These are phyloP conservation scores for Flaveria robusta DNA, from an alignment of 129 eudicot genomes.

Conservation along the genomic window DNA sequence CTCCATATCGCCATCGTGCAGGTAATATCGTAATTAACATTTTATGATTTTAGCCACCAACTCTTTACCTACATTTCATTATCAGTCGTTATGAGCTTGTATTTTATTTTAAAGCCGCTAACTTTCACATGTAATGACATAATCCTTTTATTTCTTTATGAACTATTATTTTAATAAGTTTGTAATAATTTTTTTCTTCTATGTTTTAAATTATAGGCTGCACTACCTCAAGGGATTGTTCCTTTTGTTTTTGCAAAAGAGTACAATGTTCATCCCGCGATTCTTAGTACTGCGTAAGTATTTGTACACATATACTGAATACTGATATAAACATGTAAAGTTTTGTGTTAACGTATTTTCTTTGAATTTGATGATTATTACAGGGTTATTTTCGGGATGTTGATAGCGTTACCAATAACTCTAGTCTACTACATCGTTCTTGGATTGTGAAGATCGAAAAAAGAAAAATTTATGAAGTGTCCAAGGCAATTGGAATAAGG, in stretches of 20 bases:
- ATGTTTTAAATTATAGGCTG: conserved; percentile 56
- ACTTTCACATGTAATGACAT: conserved; percentile 26
- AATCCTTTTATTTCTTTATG: background rate
- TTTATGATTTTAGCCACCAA: conserved; percentile 27
- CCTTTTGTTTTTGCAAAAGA: conserved; percentile 97
- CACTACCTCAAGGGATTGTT: conserved; percentile 97
- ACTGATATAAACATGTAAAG: background rate
- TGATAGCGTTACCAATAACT: conserved; percentile 91
- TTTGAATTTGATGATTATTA: background rate
- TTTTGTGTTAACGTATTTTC: background rate
- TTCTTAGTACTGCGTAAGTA: conserved; percentile 93
- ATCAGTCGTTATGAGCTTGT: conserved; percentile 3
- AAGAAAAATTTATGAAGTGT: conserved; percentile 13
- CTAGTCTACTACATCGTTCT: conserved; percentile 84
- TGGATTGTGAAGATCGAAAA: conserved; percentile 48
- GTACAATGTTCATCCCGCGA: conserved; percentile 90
- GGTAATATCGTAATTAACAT: conserved; percentile 40
- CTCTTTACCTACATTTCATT: conserved; percentile 34
- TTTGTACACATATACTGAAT: background rate
- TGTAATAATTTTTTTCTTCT: background rate
- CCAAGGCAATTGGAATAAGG: conserved; percentile 39
- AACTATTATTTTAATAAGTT: background rate
- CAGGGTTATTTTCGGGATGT: conserved; percentile 98
- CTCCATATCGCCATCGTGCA: conserved; percentile 88
- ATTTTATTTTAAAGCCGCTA: conserved; percentile 6